Conservation (phyloP, 2,329 filamentous ascomycete species). For the Septoria petroselini region DNA sequence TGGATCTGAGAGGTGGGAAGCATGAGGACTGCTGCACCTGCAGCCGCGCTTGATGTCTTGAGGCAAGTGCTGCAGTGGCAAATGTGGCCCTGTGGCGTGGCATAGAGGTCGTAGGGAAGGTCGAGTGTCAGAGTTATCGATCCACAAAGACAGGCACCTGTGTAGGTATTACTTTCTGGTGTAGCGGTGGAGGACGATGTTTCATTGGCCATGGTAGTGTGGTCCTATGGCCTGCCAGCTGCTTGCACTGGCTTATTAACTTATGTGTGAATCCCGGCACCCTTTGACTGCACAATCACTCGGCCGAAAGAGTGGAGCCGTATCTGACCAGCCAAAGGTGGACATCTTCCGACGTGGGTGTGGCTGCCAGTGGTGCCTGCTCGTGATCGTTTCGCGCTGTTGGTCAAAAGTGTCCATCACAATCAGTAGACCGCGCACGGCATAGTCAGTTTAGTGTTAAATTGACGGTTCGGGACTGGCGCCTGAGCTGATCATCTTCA, state of each 20-base stretch:
- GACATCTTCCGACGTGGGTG: too few species aligned
- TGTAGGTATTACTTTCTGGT: constrained; percentile 2
- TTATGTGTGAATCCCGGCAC: too few species aligned
- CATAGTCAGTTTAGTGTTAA: too few species aligned
- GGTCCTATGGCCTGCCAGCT: neutral
- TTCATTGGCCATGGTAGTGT: neutral
- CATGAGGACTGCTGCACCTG: constrained; percentile 9
- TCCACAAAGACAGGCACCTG: constrained; percentile 25
- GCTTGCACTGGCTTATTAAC: too few species aligned
- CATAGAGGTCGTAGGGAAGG: constrained; percentile 43
- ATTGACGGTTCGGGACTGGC: too few species aligned
- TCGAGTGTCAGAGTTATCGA: constrained; percentile 35
- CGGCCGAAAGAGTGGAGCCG: too few species aligned
- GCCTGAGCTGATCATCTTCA: too few species aligned
- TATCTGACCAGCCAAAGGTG: too few species aligned
- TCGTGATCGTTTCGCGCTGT: too few species aligned
- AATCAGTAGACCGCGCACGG: neutral
- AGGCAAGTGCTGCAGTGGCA: constrained; percentile 50
- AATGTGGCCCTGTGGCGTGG: constrained; percentile 41
- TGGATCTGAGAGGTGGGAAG: constrained; percentile 14
- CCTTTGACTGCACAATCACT: too few species aligned
- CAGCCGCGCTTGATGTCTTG: constrained; percentile 40
- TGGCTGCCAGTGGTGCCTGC: too few species aligned
- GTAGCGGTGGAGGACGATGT: neutral
- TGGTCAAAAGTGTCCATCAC: neutral